Conservation (phyloP, 23 red algal species). For the Porphyridium purpureum region DNA sequence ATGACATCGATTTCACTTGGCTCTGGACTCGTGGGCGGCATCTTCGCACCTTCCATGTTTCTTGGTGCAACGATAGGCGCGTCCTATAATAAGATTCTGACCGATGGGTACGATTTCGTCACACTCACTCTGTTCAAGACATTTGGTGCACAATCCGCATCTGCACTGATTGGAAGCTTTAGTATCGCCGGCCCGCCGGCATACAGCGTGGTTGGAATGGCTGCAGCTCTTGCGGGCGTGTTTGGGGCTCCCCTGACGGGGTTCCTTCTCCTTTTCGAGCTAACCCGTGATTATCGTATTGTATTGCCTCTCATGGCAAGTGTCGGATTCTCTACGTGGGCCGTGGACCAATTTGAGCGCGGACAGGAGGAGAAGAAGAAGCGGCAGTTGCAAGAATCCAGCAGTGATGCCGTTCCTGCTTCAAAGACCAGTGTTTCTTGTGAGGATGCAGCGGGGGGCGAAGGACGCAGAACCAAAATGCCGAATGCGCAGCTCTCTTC, state of each 20-base stretch:
- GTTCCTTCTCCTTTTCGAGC: slow-evolving; percentile 25
- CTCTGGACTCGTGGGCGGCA: slow-evolving; percentile 28
- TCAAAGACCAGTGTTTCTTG: too few relatives aligned
- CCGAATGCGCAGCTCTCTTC: too few relatives aligned
- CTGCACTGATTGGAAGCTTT: neutral
- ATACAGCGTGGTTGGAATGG: slow-evolving; percentile 42
- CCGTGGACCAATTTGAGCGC: too few relatives aligned
- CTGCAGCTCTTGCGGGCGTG: slow-evolving; percentile 30
- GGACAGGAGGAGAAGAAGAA: too few relatives aligned
- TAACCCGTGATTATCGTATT: slow-evolving; percentile 40
- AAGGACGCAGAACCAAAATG: too few relatives aligned
- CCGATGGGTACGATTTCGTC: neutral
- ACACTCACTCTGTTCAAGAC: slow-evolving; percentile 1
- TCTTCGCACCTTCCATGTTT: slow-evolving; percentile 28
- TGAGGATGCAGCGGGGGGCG: too few relatives aligned
- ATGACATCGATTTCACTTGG: slow-evolving; percentile 14
- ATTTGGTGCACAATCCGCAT: neutral
- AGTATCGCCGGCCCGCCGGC: slow-evolving; percentile 29
- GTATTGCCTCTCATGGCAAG: slow-evolving; percentile 25
- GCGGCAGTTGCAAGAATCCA: too few relatives aligned
- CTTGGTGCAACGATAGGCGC: slow-evolving; percentile 31
- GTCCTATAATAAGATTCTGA: slow-evolving; percentile 14
- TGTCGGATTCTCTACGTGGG: slow-evolving; percentile 14
- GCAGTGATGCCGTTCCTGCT: too few relatives aligned
- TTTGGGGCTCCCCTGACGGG: slow-evolving; percentile 26